Evolutionary conservation across 352 stramenopile genomes (phyloP).

Genomic region (Phytophthora podocarpi): DNA sequence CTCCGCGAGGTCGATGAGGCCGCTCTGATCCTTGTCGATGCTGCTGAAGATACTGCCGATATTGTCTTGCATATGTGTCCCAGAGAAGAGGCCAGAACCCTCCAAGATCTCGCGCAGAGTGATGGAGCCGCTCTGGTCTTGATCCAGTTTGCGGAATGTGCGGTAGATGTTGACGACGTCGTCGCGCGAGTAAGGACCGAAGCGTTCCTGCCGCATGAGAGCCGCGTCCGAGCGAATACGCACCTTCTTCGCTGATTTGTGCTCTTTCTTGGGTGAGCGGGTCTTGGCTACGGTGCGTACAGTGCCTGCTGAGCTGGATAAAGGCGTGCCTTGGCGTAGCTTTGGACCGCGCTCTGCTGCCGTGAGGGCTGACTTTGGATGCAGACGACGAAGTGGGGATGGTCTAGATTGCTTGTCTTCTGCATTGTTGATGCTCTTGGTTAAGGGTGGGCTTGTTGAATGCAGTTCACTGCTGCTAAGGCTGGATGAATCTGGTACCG

Average conservation of each 20-base stretch:
- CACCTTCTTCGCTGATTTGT: constrained; percentile 58
- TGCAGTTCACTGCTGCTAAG: not conserved
- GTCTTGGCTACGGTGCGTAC: constrained; percentile 3
- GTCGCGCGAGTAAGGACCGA: constrained; percentile 68
- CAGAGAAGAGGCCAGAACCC: constrained; percentile 62
- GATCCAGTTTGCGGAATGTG: constrained; percentile 76
- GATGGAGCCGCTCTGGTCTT: constrained; percentile 70
- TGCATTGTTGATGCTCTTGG: not conserved
- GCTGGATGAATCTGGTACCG: not conserved
- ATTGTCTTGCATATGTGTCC: constrained; percentile 70
- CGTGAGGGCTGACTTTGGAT: constrained; percentile 28
- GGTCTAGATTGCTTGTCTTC: constrained; percentile 34
- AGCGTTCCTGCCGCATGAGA: constrained; percentile 66
- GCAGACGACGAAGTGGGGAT: constrained; percentile 1
- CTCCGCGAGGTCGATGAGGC: constrained; percentile 74
- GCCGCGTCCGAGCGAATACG: constrained; percentile 64
- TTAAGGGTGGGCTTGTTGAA: not conserved
- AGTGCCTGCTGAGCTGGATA: constrained; percentile 27
- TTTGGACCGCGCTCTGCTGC: constrained; percentile 12
- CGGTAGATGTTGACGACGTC: constrained; percentile 76
- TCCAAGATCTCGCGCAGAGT: constrained; percentile 66
- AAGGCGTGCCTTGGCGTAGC: constrained; percentile 16
- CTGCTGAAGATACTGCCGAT: constrained; percentile 79
- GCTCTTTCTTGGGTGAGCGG: constrained; percentile 21
- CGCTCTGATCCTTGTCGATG: constrained; percentile 78